Conservation (phyloP, 192 early-diverging fungal genomes). For the Umbelopsis sp. region DNA sequence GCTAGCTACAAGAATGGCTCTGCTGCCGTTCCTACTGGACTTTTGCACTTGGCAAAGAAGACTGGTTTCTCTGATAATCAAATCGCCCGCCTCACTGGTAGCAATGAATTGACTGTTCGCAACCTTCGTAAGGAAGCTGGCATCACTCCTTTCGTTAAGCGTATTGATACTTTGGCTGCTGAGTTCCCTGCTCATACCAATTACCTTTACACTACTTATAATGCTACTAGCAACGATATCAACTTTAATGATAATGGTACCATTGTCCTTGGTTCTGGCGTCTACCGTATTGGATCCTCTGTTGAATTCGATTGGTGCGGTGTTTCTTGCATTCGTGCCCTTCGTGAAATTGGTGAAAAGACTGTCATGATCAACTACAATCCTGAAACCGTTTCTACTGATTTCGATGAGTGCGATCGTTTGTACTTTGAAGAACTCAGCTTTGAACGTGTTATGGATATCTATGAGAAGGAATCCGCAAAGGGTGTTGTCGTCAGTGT, state of each 20-base stretch:
- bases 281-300: slow-evolving; percentile 95
- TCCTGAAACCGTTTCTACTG: slow-evolving; percentile 97
- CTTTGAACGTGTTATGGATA: slow-evolving; percentile 94
- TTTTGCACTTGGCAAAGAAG: slow-evolving; percentile 80
- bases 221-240: slow-evolving; percentile 85
- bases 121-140: slow-evolving; percentile 66
- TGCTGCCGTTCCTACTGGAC: slow-evolving; percentile 49
- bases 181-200: slow-evolving; percentile 97
- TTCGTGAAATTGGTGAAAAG: slow-evolving; percentile 75
- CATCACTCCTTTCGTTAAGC: slow-evolving; percentile 89
- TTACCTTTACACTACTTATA: slow-evolving; percentile 99
- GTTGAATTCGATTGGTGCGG: slow-evolving; percentile 99
- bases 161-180: slow-evolving; percentile 89
- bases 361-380: slow-evolving; percentile 99
- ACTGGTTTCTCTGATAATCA: slow-evolving; percentile 89
- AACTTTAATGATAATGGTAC: slow-evolving; percentile 85
- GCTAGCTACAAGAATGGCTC: slow-evolving; percentile 35
- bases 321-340: slow-evolving; percentile 78
- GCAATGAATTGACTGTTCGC: slow-evolving; percentile 71
- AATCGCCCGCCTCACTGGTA: slow-evolving; percentile 63
- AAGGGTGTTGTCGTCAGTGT: slow-evolving; percentile 88
- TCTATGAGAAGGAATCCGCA: slow-evolving; percentile 87
- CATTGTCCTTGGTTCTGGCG: slow-evolving; percentile 96
- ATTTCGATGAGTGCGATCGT: slow-evolving; percentile 97
- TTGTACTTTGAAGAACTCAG: slow-evolving; percentile 98